Base-by-base conservation (phyloP, 805 yeast species). In the Hanseniaspora mollemarum region DNA sequence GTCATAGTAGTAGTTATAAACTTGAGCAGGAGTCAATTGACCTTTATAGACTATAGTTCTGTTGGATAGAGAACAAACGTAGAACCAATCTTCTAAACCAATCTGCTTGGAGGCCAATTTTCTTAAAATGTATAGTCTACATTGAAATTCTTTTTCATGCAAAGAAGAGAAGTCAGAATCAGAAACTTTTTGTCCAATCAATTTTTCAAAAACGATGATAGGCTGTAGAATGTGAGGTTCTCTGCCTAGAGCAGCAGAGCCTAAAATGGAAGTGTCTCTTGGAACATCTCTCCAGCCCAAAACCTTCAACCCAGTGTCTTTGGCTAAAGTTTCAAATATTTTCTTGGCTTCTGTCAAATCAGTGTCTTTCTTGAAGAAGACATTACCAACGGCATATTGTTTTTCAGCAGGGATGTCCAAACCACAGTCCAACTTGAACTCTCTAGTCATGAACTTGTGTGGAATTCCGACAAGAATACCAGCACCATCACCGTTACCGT, bases 401-500 rank as follows among this genome's bases (percentile, higher is more conserved):
- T 94, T 95, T 54, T 72, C 69, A 4, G 72, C 70, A 21, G 97
- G 97, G 54, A 90, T 70, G 53, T 72, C 73, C 49, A 85, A 70
- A 57, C 77, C 71, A 61, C 82, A 74, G 53, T 77, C 77, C 59
- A 81, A 78, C 59, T 76, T 76, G 65, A 88, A 88, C 70, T 90
- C 97, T 65, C 90, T 78, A 54, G 68, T 67, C 74, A 90, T 78
- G 66, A 92, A 86, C 57, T 77, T 80, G 69, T 88, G 96, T 32
- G 96, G 96, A 55, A 90, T 79, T 28, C 95, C 83, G 46, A 92
- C 78, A 77, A 90, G 78, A 55, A 90, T 87, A 67, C 98, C 98
- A 25, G 98, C 98, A 68, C 98, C 98, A 65, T 90, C 98, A 68
- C 98, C 98, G 65, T 90, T 96, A 21, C 96, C 94, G 62, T 88